Conservation (phyloP, 2,329 filamentous ascomycete genomes). For the Microascus cirrosus region DNA sequence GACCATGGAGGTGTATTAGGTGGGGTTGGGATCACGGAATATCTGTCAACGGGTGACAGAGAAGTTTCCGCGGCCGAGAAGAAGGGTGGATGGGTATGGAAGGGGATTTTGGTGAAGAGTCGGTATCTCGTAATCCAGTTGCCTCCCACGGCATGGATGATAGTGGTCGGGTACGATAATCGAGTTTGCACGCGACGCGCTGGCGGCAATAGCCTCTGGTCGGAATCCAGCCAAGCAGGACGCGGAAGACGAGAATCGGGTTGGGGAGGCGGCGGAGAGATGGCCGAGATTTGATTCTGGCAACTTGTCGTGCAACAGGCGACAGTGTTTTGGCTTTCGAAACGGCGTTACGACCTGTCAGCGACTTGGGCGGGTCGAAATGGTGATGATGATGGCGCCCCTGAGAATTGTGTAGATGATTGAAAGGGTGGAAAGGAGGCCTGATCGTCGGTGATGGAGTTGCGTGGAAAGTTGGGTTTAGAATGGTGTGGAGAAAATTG, state of each 20-base stretch:
- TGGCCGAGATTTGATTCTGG: neutral
- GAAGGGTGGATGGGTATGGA: neutral
- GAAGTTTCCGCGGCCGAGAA: conserved; percentile 2
- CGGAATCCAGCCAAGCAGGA: neutral
- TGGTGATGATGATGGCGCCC: neutral
- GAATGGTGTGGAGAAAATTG: conserved; percentile 6
- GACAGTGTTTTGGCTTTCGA: neutral
- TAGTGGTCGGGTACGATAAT: neutral
- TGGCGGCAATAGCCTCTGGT: neutral
- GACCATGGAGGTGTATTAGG: conserved; percentile 40
- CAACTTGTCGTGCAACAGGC: neutral
- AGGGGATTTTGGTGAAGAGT: neutral
- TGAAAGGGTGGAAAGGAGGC: conserved; percentile 9
- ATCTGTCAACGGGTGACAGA: conserved; percentile 6
- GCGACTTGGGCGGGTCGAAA: neutral
- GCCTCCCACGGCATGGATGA: conserved; percentile 4
- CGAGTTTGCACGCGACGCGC: neutral
- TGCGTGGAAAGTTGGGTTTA: conserved; percentile 1
- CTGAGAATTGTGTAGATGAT: neutral
- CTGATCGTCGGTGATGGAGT: conserved; percentile 12
- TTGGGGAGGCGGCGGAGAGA: neutral
- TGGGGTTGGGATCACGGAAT: conserved; percentile 7
- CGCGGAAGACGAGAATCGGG: neutral
- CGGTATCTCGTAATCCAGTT: conserved; percentile 1
- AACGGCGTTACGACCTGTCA: neutral